Base-by-base conservation (phyloP, 768 basidiomycete species). In the Lentinula sp. region DNA sequence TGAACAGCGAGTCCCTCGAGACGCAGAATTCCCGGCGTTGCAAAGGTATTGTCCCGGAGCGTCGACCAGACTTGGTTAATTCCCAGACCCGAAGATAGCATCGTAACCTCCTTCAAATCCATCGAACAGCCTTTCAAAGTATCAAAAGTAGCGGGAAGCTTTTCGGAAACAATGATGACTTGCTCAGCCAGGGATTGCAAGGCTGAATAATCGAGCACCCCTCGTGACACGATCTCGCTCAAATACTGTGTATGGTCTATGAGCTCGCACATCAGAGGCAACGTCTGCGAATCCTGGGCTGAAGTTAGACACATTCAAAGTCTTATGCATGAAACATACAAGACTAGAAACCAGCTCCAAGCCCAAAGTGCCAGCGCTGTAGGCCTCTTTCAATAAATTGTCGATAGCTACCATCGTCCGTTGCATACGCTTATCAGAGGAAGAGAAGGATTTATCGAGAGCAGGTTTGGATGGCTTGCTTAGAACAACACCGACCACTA, bases 1-100 rank as follows among this genome's bases (percentile, higher is more conserved):
- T 48, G 28, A 10, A 64, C 62, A 37, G 70, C 66, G 16, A 71
- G 59, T 12, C 66, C 57, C 37, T 73, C 71, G 1, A 76, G 52
- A 8, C 57, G 57, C 5, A 57, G 52, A 42, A 73, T 36, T 18
- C 62, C 18, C 4, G 61, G 32, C 12, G 65, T 53, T 15, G 61
- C n/a, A 7, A 69, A 54, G 16, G 64, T 57, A 15, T 71, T 71
- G 23, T 70, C 48, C 33, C 72, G 78, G 59, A 86, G 71, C 6
- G 69, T 70, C 12, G 78, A 75, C 93, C 93, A 96, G 39, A 96
- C 82, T 20, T 86, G 78, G 18, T 81, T 73, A 69, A 95, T 74
- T 23, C 88, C 90, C 28, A 84, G 76, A 4, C 95, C 95, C n/a
- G 84, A 81, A 6, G 85, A 83, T 15, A 86, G 79, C 2, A 81